A percentile compares a stretch with the other conserved stretches of the same genome.
phyloP scores from a whole-genome alignment of 495 filamentous ascomycete species.

The Barbatosphaeria neglecta region DNA sequence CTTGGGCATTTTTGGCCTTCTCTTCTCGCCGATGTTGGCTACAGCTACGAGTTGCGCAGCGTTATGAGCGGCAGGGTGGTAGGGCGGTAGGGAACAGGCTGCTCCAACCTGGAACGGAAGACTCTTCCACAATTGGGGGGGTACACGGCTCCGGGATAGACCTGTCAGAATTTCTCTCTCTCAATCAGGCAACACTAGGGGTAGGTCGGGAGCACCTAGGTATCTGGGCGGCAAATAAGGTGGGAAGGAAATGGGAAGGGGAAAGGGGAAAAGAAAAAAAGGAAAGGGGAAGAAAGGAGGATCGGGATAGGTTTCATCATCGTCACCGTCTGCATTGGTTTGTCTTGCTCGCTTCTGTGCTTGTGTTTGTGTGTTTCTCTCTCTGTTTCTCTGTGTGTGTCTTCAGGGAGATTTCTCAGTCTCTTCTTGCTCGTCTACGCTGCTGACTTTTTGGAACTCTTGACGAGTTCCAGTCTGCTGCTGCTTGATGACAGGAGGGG shows the following conservation, averaged over 20 bases:
- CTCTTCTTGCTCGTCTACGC: conserved; percentile 49
- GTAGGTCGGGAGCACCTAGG: too few relatives aligned
- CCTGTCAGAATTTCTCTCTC: too few relatives aligned
- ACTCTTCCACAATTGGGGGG: too few relatives aligned
- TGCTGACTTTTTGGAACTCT: conserved; percentile 34
- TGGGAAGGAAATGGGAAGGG: background rate
- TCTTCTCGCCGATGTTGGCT: too few relatives aligned
- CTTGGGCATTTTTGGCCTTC: too few relatives aligned
- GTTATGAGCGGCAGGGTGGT: too few relatives aligned
- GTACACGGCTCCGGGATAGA: too few relatives aligned
- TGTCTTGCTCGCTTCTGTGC: background rate
- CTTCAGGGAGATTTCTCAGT: conserved; percentile 33
- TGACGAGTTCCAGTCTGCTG: conserved; percentile 13
- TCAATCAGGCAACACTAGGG: too few relatives aligned
- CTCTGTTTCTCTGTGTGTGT: conserved; percentile 3
- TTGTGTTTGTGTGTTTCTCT: conserved; percentile 1
- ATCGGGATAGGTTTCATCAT: background rate
- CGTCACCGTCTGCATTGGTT: background rate
- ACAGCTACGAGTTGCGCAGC: too few relatives aligned
- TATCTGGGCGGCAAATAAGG: background rate
- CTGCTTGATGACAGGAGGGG: conserved; percentile 10
- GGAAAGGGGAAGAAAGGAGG: background rate
- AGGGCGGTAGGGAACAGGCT: too few relatives aligned
- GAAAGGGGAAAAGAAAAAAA: background rate
- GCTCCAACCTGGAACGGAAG: too few relatives aligned